These are phyloP conservation scores for Carex sylvatica DNA, from an alignment of 202 grass and related monocot genomes.

Conservation along the genomic window DNA sequence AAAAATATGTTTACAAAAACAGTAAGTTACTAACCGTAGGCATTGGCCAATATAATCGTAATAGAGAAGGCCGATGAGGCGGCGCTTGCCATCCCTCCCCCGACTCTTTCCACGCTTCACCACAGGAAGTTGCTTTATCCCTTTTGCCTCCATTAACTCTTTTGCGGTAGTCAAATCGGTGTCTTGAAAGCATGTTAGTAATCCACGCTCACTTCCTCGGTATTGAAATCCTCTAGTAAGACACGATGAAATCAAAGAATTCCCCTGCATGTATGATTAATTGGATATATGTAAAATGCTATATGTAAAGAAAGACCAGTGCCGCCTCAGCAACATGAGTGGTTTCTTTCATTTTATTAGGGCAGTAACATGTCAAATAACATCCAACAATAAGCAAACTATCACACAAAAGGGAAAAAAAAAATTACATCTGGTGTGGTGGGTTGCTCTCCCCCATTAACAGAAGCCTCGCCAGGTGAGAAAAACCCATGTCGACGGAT, in stretches of 20 bases:
- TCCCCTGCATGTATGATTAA: constrained; percentile 31
- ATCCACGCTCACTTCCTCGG: constrained; percentile 73
- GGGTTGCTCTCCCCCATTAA: constrained; percentile 38
- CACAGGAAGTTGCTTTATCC: constrained; percentile 91
- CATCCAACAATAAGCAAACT: background rate
- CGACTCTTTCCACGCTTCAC: constrained; percentile 66
- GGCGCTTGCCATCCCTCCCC: constrained; percentile 66
- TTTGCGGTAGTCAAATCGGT: constrained; percentile 97
- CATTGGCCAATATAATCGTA: constrained; percentile 83
- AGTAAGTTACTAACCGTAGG: constrained; percentile 50
- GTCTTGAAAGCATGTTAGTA: constrained; percentile 88
- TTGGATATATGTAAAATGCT: background rate
- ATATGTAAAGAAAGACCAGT: constrained; percentile 8
- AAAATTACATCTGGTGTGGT: constrained; percentile 18
- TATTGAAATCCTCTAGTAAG: constrained; percentile 82
- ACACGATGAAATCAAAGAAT: constrained; percentile 64
- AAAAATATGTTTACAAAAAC: constrained; percentile 5
- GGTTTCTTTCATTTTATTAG: background rate
- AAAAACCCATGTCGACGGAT: constrained; percentile 66
- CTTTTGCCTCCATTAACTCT: constrained; percentile 94
- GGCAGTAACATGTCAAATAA: background rate
- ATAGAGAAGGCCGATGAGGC: constrained; percentile 77
- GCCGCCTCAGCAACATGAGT: background rate
- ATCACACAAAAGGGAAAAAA: constrained; percentile 6
- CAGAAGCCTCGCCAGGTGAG: constrained; percentile 32